Base-by-base conservation (phyloP, 202 grass and related monocot genomes). In the Zizania palustris region DNA sequence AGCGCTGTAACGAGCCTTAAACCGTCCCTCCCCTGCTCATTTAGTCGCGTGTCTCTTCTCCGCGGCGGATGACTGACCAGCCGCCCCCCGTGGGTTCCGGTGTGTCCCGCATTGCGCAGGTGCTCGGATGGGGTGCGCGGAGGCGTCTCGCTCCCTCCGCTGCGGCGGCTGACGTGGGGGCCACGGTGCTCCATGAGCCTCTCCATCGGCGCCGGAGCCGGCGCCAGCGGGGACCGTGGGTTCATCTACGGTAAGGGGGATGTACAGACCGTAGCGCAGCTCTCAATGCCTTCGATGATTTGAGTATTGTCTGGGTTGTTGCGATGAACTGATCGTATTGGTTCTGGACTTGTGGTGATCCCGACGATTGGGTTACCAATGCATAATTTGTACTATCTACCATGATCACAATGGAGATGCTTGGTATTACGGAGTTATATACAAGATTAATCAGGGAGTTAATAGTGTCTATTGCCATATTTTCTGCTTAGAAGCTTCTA, bases 111-210 rank as follows among this genome's bases (percentile, higher is more conserved):
- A 48, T 64, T 75, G 82, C 1, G 48, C 43, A 54, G 85, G 73
- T 20, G 15, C 44, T 15, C 41, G 11, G 22, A 80, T 81, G 78
- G 74, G 49, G 6, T 71, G 35, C 48, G 65, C 5, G 82, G 77
- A 8, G 78, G 85, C 36, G 69, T 82, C 22, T 65, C 36, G 50
- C 49, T 38, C 42, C 63, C 80, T 15, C 72, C 73, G 8, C 37
- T 28, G 35, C 81, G 85, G 46, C 73, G 85, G 46, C 78, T 85
- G 18, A 6, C 5, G 42, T 67, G 69, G 45, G 74, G 14, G 11
- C 40, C 75, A 15, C 86, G 89, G 46, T 92, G 89, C 69, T 82
- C 85, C 7, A 69, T 92, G 58, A 85, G 86, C 71, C 65, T 88
- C 71, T 85, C 89, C 72, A 83, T 92, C 73, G 88, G 75, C 10